A percentile compares a stretch with the other conserved stretches of the same genome.
These are phyloP conservation scores for Cudoniella acicularis DNA, from an alignment of 495 filamentous ascomycete species.

Conservation along the genomic window DNA sequence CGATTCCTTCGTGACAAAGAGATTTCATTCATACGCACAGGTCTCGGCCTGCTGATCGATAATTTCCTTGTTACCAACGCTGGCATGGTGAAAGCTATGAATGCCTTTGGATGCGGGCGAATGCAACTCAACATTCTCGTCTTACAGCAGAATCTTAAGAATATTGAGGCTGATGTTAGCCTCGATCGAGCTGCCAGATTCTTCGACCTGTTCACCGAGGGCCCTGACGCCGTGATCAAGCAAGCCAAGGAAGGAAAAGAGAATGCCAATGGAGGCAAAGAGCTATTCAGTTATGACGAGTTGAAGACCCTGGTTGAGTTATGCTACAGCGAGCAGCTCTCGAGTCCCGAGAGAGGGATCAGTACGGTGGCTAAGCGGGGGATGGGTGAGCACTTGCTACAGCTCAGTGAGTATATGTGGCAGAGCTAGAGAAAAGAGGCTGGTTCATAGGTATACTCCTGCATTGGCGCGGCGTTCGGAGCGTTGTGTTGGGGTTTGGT, in stretches of 20 bases:
- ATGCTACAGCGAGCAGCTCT: conserved; percentile 77
- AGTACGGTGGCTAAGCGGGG: conserved; percentile 67
- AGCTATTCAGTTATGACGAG: conserved; percentile 74
- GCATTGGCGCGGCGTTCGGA: background rate
- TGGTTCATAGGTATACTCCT: background rate
- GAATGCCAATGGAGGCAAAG: conserved; percentile 31
- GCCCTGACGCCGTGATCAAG: conserved; percentile 65
- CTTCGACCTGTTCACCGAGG: conserved; percentile 75
- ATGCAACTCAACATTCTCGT: conserved; percentile 92
- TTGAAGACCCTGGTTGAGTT: conserved; percentile 80
- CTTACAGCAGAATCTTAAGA: conserved; percentile 91
- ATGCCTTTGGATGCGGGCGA: conserved; percentile 68
- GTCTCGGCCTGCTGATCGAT: conserved; percentile 69
- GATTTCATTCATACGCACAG: conserved; percentile 64
- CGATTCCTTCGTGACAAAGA: conserved; percentile 65
- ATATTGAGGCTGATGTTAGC: conserved; percentile 71
- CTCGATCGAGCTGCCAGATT: conserved; percentile 70
- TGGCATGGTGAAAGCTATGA: conserved; percentile 63
- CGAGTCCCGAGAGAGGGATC: conserved; percentile 68
- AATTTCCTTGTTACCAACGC: conserved; percentile 63
- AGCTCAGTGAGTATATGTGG: conserved; percentile 81
- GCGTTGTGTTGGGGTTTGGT: background rate
- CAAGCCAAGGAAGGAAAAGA: conserved; percentile 55
- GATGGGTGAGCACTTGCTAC: conserved; percentile 69
- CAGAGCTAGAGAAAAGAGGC: conserved; percentile 33